phyloP scores from a whole-genome alignment of 1,139 yeast genomes.

The Candida gigantensis region DNA sequence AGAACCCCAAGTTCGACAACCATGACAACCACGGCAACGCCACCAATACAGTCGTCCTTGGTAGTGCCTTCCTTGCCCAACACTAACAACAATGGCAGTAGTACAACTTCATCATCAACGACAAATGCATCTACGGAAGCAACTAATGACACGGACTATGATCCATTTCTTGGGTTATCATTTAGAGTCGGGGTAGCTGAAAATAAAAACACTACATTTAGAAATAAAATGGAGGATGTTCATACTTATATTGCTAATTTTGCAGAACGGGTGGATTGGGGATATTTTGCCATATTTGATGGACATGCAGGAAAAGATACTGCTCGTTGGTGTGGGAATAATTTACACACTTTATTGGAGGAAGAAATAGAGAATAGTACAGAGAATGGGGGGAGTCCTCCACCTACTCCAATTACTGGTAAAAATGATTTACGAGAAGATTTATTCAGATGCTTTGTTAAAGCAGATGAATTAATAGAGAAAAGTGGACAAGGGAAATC shows the following conservation, averaged over 20 bases:
- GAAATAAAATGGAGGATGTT: conserved; percentile 95
- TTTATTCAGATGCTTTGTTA: conserved; percentile 60
- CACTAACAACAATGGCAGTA: not conserved
- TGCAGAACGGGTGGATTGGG: conserved; percentile 88
- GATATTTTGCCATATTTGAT: conserved; percentile 93
- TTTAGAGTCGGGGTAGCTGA: conserved; percentile 88
- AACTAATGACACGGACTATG: conserved; percentile 13
- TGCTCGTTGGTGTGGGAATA: conserved; percentile 94
- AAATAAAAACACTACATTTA: conserved; percentile 75
- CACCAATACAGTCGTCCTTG: conserved; percentile 6
- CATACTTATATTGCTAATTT: conserved; percentile 92
- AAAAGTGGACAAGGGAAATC: conserved; percentile 63
- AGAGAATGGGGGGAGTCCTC: not conserved
- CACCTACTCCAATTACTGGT: conserved; percentile 17
- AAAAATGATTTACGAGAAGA: conserved; percentile 50
- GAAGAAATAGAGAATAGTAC: conserved; percentile 39
- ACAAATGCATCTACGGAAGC: not conserved
- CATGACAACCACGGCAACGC: conserved; percentile 7
- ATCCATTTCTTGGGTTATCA: conserved; percentile 55
- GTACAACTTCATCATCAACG: not conserved
- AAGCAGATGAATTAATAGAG: conserved; percentile 72
- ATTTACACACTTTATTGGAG: conserved; percentile 69
- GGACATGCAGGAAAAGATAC: conserved; percentile 97
- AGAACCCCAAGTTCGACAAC: conserved; percentile 2
- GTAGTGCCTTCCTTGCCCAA: conserved; percentile 3